These are phyloP conservation scores for Chlamydomonas incerta DNA, from an alignment of 139 green algal genomes.

Conservation along the genomic window DNA sequence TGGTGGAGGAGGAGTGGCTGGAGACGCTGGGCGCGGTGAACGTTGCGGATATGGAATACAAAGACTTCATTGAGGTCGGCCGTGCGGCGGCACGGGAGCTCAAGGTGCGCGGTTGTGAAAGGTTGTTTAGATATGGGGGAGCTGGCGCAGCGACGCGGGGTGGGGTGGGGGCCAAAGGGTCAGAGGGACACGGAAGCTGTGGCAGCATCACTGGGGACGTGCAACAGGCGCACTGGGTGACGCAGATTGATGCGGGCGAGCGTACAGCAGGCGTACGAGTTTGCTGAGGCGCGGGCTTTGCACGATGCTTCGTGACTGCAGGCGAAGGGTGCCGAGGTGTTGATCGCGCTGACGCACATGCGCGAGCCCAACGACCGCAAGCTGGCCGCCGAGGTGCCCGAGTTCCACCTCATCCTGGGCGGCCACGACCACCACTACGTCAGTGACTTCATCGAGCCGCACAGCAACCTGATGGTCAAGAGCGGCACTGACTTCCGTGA, in stretches of 20 bases:
- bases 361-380: conserved; percentile 77
- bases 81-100: conserved; percentile 56
- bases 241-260: too few relatives aligned
- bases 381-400: conserved; percentile 56
- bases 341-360: conserved; percentile 89
- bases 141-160: not conserved
- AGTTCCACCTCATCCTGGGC: conserved; percentile 81
- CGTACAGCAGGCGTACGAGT: too few relatives aligned
- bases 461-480: conserved; percentile 80
- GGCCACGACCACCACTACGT: conserved; percentile 87
- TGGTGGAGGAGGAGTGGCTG: conserved; percentile 86
- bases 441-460: conserved; percentile 52
- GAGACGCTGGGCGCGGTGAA: conserved; percentile 54
- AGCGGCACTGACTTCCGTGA: conserved; percentile 63
- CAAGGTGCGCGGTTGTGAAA: too few relatives aligned
- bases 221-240: too few relatives aligned
- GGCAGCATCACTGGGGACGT: too few relatives aligned
- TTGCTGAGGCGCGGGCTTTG: too few relatives aligned
- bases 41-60: conserved; percentile 65
- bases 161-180: not conserved
- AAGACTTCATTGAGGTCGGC: conserved; percentile 78
- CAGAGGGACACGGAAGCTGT: too few relatives aligned
- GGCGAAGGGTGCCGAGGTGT: conserved; percentile 70
- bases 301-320: not conserved
- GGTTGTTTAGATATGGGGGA: too few relatives aligned